These are phyloP conservation scores for Helotiales sp. DNA, from an alignment of 2,329 filamentous ascomycete species.

Conservation along the genomic window DNA sequence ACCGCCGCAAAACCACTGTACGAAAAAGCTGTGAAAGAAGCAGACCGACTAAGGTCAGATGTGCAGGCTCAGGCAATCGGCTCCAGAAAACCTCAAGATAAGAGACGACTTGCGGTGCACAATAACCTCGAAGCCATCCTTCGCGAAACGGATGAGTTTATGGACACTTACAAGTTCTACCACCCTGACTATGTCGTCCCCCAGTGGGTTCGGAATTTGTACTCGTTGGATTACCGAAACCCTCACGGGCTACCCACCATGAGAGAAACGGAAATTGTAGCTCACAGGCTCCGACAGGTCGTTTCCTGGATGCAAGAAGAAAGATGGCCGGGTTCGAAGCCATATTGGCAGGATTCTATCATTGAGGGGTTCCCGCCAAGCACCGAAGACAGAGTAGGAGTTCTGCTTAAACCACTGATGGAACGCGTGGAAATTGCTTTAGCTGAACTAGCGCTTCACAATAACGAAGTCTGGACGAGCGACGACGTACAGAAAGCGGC, in stretches of 20 bases:
- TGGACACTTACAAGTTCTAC: background rate
- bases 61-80: background rate
- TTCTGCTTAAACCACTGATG: background rate
- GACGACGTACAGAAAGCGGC: background rate
- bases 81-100: background rate
- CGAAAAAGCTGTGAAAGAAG: background rate
- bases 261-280: background rate
- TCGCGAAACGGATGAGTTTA: background rate
- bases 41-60: background rate
- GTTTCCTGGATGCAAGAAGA: background rate
- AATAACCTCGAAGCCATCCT: background rate
- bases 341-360: background rate
- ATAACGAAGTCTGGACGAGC: background rate
- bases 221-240: background rate
- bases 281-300: background rate
- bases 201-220: background rate
- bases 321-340: background rate
- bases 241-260: background rate
- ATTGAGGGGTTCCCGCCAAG: background rate
- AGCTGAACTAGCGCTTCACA: background rate
- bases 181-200: background rate
- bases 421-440: background rate
- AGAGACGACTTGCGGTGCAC: background rate
- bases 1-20: background rate
- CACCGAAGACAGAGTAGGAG: background rate